These are phyloP conservation scores for Agrocybe pediades DNA, from an alignment of 768 basidiomycete species.

Conservation along the genomic window DNA sequence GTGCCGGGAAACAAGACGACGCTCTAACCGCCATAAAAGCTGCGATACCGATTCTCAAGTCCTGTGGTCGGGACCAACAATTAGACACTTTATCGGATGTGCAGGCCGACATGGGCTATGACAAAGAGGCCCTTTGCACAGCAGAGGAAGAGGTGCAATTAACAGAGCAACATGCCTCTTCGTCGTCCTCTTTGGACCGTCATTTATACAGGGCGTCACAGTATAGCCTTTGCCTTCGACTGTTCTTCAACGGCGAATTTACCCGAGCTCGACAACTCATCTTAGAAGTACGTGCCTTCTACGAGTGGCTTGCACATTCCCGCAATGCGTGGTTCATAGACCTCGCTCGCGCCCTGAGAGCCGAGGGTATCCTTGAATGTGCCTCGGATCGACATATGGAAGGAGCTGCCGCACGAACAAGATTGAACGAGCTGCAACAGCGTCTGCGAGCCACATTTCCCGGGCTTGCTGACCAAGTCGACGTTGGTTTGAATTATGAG, in stretches of 20 bases:
- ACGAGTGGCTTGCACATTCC: not conserved
- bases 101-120: not conserved
- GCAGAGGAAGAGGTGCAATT: not conserved
- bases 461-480: not conserved
- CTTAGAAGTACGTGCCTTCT: not conserved
- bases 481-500: not conserved
- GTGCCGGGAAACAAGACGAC: no score
- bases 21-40: no score
- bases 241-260: not conserved
- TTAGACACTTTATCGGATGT: not conserved
- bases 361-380: constrained; percentile 5
- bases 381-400: constrained; percentile 7
- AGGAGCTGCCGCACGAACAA: not conserved
- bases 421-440: not conserved
- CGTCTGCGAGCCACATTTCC: not conserved
- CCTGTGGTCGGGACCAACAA: no score
- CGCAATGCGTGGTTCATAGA: constrained; percentile 5
- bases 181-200: not conserved
- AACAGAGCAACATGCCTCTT: not conserved
- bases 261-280: not conserved
- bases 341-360: not conserved
- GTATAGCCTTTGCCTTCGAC: not conserved
- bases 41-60: no score
- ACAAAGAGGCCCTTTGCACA: not conserved
- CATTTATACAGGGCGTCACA: not conserved